Conservation (phyloP, 768 basidiomycete species). For the Tulasnella sp. region DNA sequence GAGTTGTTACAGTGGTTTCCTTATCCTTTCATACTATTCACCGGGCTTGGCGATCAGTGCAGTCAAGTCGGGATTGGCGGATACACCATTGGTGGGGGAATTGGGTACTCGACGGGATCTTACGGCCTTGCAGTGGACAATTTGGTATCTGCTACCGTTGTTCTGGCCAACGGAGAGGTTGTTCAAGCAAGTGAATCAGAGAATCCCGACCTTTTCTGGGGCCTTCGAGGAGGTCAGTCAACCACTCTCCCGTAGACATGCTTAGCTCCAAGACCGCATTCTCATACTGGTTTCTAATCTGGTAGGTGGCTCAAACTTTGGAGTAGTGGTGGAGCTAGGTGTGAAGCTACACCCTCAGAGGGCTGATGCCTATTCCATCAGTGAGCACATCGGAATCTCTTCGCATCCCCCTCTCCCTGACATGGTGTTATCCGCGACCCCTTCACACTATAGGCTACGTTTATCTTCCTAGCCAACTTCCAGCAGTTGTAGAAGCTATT, state of each 20-base stretch:
- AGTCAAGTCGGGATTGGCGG: constrained; percentile 13
- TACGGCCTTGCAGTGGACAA: constrained; percentile 40
- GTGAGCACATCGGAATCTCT: neutral
- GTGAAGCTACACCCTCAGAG: constrained; percentile 24
- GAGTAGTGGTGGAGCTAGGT: constrained; percentile 23
- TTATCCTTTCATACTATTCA: too few relatives aligned
- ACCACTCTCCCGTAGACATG: too few relatives aligned
- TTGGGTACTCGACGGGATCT: constrained; percentile 38
- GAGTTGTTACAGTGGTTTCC: neutral
- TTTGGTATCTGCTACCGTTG: constrained; percentile 35
- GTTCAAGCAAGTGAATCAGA: constrained; percentile 23
- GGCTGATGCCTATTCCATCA: constrained; percentile 12
- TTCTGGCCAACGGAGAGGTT: constrained; percentile 33
- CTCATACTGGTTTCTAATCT: neutral
- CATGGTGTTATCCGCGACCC: too few relatives aligned
- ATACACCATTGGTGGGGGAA: constrained; percentile 38
- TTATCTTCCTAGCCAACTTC: constrained; percentile 19
- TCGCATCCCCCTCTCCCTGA: neutral
- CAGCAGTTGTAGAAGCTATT: neutral
- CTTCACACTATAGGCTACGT: neutral
- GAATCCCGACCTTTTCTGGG: constrained; percentile 33
- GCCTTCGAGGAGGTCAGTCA: constrained; percentile 18
- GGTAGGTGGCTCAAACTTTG: constrained; percentile 32
- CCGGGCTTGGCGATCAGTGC: neutral
- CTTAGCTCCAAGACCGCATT: too few relatives aligned